These are phyloP conservation scores for Takashimella koratensis DNA, from an alignment of 1,284 basidiomycete genomes.

Conservation along the genomic window DNA sequence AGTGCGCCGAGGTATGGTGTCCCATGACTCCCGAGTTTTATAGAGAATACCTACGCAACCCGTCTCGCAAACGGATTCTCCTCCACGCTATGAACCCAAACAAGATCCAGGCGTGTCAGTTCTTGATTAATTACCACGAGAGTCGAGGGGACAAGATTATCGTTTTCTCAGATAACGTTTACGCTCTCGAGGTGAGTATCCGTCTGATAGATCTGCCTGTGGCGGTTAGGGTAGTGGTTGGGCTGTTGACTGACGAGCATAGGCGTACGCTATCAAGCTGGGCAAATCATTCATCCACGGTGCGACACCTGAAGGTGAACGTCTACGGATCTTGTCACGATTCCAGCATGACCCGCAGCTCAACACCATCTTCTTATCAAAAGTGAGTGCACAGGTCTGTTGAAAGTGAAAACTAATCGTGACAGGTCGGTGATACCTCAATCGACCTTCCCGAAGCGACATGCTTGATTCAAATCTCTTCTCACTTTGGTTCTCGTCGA, in stretches of 20 bases:
- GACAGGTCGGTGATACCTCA: slow-evolving; percentile 98
- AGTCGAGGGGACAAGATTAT: slow-evolving; percentile 98
- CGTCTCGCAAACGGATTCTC: slow-evolving; percentile 85
- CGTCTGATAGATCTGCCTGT: no score
- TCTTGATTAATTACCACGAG: slow-evolving; percentile 98
- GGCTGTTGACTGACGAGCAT: no score
- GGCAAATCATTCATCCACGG: slow-evolving; percentile 96
- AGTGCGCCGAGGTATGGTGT: slow-evolving; percentile 99
- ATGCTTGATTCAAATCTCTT: slow-evolving; percentile 99
- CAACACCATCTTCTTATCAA: slow-evolving; percentile 98
- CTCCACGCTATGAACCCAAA: slow-evolving; percentile 99
- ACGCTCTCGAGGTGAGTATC: slow-evolving; percentile 89
- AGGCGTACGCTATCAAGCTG: slow-evolving; percentile 92
- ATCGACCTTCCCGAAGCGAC: slow-evolving; percentile 99
- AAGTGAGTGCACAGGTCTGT: slow-evolving; percentile 56
- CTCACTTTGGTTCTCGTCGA: slow-evolving; percentile 95
- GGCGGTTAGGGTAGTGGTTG: no score
- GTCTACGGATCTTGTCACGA: slow-evolving; percentile 89
- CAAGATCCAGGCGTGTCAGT: slow-evolving; percentile 99
- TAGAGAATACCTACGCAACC: slow-evolving; percentile 80
- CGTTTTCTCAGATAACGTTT: slow-evolving; percentile 98
- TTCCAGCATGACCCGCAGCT: slow-evolving; percentile 96
- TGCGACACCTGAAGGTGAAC: slow-evolving; percentile 89
- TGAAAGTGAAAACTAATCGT: slow-evolving; percentile 50
- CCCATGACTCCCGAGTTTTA: slow-evolving; percentile 99